These are phyloP conservation scores for Aspergillus sp. DNA, from an alignment of 2,329 filamentous ascomycete species.

Conservation along the genomic window DNA sequence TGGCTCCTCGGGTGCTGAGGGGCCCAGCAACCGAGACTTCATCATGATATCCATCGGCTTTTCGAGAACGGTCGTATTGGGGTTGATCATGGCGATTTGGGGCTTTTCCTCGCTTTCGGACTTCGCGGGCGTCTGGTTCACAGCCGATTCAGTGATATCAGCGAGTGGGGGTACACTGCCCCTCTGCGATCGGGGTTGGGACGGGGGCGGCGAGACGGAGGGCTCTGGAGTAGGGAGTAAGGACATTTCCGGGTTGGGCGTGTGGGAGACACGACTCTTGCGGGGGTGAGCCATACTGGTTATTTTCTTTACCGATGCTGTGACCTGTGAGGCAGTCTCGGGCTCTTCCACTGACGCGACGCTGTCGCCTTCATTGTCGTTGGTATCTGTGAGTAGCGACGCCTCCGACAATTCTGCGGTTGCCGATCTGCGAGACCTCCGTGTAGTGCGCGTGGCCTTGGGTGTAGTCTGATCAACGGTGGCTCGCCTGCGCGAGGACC, in stretches of 20 bases:
- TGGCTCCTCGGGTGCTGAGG: conserved; percentile 69
- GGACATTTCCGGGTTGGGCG: conserved; percentile 42
- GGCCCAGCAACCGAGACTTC: conserved; percentile 73
- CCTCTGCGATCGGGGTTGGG: conserved; percentile 38
- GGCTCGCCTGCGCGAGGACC: conserved; percentile 59
- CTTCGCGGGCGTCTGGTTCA: conserved; percentile 62
- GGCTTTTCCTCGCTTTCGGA: conserved; percentile 47
- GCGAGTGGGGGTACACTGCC: conserved; percentile 63
- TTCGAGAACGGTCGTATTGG: conserved; percentile 77
- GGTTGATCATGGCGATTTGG: conserved; percentile 65
- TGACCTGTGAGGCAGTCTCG: conserved; percentile 57
- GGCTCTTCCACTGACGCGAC: conserved; percentile 49
- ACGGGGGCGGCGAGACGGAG: conserved; percentile 57
- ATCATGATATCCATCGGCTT: conserved; percentile 92
- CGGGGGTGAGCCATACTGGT: conserved; percentile 57
- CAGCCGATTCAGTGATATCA: conserved; percentile 69
- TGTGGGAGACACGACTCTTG: conserved; percentile 46
- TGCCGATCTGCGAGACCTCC: conserved; percentile 47
- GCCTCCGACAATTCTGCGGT: conserved; percentile 58
- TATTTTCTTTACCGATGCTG: conserved; percentile 64
- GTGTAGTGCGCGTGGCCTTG: conserved; percentile 31
- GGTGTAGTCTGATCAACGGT: conserved; percentile 50
- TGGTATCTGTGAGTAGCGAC: conserved; percentile 54
- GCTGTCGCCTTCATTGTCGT: conserved; percentile 24
- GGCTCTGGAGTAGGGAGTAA: conserved; percentile 52